Conservation (phyloP, 345 rosid species). For the Eucalyptus cladocalyx region DNA sequence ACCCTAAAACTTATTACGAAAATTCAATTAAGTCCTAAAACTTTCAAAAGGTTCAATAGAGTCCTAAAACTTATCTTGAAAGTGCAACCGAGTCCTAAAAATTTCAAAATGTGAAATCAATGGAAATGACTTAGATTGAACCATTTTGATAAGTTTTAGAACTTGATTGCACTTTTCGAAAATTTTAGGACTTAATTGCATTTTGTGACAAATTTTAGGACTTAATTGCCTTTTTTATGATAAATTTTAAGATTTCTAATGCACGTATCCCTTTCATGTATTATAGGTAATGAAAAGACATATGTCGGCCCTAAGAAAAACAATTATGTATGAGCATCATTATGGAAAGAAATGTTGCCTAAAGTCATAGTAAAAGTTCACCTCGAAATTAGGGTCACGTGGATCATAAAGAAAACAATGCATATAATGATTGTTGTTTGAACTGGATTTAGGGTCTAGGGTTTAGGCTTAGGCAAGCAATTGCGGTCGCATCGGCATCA, state of each 20-base stretch:
- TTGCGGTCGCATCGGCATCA: neutral
- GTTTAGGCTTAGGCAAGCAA: neutral
- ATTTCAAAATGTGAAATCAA: no score
- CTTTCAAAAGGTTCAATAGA: no score
- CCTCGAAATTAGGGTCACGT: neutral
- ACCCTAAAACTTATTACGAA: fast-evolving
- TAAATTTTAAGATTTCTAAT: no score
- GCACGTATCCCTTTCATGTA: neutral
- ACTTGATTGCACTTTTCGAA: fast-evolving
- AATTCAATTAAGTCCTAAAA: no score
- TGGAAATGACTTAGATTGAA: no score
- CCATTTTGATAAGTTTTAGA: no score
- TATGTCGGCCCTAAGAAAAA: neutral
- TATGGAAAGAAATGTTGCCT: neutral
- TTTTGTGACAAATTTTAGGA: no score
- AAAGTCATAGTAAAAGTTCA: neutral
- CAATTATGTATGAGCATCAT: neutral
- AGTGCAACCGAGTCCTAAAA: no score
- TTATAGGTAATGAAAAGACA: neutral
- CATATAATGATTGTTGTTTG: neutral
- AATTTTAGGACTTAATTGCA: no score
- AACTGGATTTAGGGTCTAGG: neutral
- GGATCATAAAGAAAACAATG: neutral
- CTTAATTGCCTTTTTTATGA: no score
- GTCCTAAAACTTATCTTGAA: no score